A percentile compares a stretch with the other conserved stretches of the same genome.
Evolutionary conservation across 371 early-diverging fungal species (phyloP).

Genomic region (Capniomyces stellatus): DNA sequence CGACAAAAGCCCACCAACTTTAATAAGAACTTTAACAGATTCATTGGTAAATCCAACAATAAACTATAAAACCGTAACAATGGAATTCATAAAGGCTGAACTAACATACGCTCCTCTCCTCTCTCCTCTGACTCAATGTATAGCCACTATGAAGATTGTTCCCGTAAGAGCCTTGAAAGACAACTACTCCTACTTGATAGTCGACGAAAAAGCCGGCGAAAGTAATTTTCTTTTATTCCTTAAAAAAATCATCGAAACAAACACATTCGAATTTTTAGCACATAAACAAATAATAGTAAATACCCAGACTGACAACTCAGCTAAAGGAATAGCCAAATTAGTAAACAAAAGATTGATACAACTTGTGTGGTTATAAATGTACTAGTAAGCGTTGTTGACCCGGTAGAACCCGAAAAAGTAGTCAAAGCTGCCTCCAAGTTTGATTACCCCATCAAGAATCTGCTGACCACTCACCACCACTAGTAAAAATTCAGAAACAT

Average conservation of each 20-base stretch:
- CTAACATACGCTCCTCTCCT: too few species aligned
- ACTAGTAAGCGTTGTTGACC: constrained; percentile 36
- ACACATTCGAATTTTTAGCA: too few species aligned
- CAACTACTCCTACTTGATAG: constrained; percentile 62
- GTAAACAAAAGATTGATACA: too few species aligned
- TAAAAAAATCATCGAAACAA: too few species aligned
- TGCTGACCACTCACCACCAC: constrained; percentile 65
- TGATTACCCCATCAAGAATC: constrained; percentile 31
- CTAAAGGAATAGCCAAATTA: too few species aligned
- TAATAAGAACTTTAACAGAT: too few species aligned
- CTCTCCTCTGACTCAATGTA: too few species aligned
- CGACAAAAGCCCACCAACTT: too few species aligned
- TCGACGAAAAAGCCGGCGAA: constrained; percentile 41
- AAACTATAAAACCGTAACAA: too few species aligned
- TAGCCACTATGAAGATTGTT: constrained; percentile 29
- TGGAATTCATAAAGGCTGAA: too few species aligned
- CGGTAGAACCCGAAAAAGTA: constrained; percentile 44
- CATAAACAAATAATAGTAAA: not conserved
- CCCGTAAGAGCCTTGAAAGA: constrained; percentile 40
- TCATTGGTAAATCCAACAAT: too few species aligned
- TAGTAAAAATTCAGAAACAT: not conserved
- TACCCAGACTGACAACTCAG: too few species aligned
- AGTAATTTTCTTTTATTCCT: constrained; percentile 4
- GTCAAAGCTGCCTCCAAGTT: constrained; percentile 24
- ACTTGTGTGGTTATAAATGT: constrained; percentile 4